Evolutionary conservation across 768 basidiomycete genomes (phyloP).

Genomic region (Serpula lacrymans): DNA sequence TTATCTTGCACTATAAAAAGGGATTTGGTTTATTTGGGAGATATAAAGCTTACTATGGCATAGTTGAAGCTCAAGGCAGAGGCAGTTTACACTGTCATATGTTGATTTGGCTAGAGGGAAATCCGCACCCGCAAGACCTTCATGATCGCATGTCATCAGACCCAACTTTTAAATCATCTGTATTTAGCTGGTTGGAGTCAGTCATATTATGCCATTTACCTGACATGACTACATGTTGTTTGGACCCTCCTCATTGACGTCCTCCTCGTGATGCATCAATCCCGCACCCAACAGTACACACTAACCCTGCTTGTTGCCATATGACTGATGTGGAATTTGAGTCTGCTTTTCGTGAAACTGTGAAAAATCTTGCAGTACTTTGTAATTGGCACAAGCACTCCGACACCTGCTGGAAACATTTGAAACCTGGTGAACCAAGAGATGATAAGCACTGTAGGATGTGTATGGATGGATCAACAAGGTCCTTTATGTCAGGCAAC

Average conservation of each 20-base stretch:
- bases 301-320: too few species aligned
- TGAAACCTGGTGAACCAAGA: neutral
- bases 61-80: constrained; percentile 24
- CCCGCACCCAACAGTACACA: neutral
- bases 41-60: constrained; percentile 17
- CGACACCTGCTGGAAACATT: constrained; percentile 11
- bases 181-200: constrained; percentile 4
- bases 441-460: neutral
- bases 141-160: constrained; percentile 6
- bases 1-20: neutral
- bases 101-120: constrained; percentile 25
- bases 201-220: neutral
- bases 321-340: neutral
- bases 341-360: neutral
- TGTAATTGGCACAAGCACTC: too few species aligned
- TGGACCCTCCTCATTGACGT: neutral
- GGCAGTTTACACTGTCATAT: constrained; percentile 31
- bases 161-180: neutral
- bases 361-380: neutral
- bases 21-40: constrained; percentile 13
- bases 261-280: neutral
- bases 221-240: neutral
- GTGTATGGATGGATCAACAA: neutral
- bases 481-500: too few species aligned
- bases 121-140: constrained; percentile 17